Percentiles rank a stretch among this genome's conserved stretches.
These are phyloP conservation scores for Gynochthodes officinalis DNA, from an alignment of 257 asterid species.

Conservation along the genomic window DNA sequence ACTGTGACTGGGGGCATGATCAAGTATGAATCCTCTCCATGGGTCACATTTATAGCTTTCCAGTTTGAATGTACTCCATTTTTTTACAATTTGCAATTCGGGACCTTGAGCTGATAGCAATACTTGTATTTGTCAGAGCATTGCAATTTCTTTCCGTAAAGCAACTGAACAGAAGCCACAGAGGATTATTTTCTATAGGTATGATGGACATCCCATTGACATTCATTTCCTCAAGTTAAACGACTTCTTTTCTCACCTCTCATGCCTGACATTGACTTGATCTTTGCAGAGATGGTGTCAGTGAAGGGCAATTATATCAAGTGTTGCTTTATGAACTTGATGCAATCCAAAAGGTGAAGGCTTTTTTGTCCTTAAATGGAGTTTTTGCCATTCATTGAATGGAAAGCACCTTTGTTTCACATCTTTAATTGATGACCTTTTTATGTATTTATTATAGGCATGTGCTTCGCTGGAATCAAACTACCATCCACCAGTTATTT, in stretches of 20 bases:
- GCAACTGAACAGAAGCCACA: conserved; percentile 87
- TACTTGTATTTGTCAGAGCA: conserved; percentile 46
- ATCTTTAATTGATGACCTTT: background rate
- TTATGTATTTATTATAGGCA: conserved; percentile 46
- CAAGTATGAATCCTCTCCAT: conserved; percentile 40
- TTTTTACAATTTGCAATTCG: too few relatives aligned
- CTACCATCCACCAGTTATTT: conserved; percentile 93
- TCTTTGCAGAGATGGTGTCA: conserved; percentile 77
- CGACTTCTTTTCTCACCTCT: background rate
- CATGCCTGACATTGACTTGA: background rate
- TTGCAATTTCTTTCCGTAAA: conserved; percentile 78
- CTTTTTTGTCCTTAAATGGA: background rate
- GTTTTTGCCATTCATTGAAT: too few relatives aligned
- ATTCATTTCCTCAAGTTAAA: background rate
- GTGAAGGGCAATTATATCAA: conserved; percentile 97
- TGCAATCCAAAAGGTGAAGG: conserved; percentile 79
- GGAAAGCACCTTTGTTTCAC: background rate
- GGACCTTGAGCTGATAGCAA: background rate
- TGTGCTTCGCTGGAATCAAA: conserved; percentile 90
- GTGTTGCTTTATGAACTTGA: conserved; percentile 88
- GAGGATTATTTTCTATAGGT: conserved; percentile 90
- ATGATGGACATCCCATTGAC: background rate
- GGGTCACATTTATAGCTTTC: background rate
- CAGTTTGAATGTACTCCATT: too few relatives aligned
- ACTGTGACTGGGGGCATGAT: conserved; percentile 93